Conservation (phyloP, 148 eudicot genomes). For the Tetragonia tetragonoides region DNA sequence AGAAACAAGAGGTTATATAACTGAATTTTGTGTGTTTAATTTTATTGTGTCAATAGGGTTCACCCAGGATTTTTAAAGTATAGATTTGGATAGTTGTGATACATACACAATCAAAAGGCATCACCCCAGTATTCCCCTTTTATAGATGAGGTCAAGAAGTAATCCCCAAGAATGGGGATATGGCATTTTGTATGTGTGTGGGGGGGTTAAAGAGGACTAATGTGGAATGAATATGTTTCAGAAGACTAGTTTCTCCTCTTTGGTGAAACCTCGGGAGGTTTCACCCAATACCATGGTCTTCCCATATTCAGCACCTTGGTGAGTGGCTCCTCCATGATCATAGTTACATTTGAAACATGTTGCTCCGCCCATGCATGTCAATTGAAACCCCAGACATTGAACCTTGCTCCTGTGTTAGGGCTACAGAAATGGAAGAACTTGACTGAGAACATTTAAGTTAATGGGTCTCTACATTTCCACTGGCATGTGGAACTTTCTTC, state of each 20-base stretch:
- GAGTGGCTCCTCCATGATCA: slow-evolving; percentile 29
- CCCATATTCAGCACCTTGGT: slow-evolving; percentile 22
- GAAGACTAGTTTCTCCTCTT: slow-evolving; percentile 9
- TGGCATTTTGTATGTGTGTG: slow-evolving; percentile 16
- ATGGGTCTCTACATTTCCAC: neutral
- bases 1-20: slow-evolving; percentile 19
- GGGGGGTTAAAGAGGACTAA: neutral
- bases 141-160: slow-evolving; percentile 8
- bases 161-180: slow-evolving; percentile 5
- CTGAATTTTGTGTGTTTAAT: slow-evolving; percentile 27
- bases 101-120: slow-evolving; percentile 18
- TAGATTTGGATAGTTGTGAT: slow-evolving; percentile 12
- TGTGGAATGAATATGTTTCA: slow-evolving; percentile 7
- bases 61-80: slow-evolving; percentile 12
- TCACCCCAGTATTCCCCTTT: slow-evolving; percentile 7
- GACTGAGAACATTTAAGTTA: slow-evolving; percentile 8
- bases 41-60: slow-evolving; percentile 18
- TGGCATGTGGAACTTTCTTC: slow-evolving; percentile 2
- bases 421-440: slow-evolving; percentile 15
- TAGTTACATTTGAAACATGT: slow-evolving; percentile 17
- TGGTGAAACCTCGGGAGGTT: slow-evolving; percentile 16
- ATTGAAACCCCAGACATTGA: slow-evolving; percentile 15
- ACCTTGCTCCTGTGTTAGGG: slow-evolving; percentile 8
- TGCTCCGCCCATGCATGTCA: slow-evolving; percentile 23
- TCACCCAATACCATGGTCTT: slow-evolving; percentile 12